Base-by-base conservation (phyloP, 805 yeast species). In the Schwanniomyces occidentalis region DNA sequence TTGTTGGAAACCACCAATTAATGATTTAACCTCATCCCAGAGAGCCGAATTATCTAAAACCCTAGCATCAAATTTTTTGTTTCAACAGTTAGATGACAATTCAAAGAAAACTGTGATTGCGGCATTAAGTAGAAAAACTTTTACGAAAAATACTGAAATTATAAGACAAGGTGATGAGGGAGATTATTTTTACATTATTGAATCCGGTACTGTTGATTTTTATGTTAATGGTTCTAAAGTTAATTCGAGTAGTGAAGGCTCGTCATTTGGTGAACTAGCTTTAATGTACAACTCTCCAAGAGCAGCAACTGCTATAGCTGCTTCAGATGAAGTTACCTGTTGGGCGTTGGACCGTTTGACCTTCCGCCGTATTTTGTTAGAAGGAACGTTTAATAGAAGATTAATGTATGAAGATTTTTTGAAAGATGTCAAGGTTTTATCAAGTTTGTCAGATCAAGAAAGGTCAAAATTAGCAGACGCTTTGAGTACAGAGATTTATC, bases 241-340 rank as follows among this genome's bases (percentile, higher is more conserved):
- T 24, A 82, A 77, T 54, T 69, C 84, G 1, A 75, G 86, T n/a
- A 83, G 86, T 7, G 80, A 87, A 24, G 97, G 98, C 5, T 78
- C 95, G 4, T 82, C 91, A 28, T 93, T 93, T 63, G 99, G 99
- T 56, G 99, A 93, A 63, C 75, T 93, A 53, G 99, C 99, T 3
- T 74, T 93, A 51, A 89, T 93, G 96, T 91, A 93, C 69, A 91
- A 93, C 61, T 81, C 96, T 13, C 97, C 97, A 42, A 81, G 99
- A 64, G 98, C 98, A 6, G 98, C 98, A 7, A 88, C 98, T 1
- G 97, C 86, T 1, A 51, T 74, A 17, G 90, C 96, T 7, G 72
- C 85, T 6, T 87, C 84, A 41, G 74, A 83, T 51, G 78, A 78
- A 20, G 71, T 91, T 33, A 61, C 66, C 10, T 64, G 71, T 46